Percentiles rank a stretch among this genome's conserved stretches.
phyloP scores from a whole-genome alignment of 495 filamentous ascomycete species.

The Venustampulla echinocandica region DNA sequence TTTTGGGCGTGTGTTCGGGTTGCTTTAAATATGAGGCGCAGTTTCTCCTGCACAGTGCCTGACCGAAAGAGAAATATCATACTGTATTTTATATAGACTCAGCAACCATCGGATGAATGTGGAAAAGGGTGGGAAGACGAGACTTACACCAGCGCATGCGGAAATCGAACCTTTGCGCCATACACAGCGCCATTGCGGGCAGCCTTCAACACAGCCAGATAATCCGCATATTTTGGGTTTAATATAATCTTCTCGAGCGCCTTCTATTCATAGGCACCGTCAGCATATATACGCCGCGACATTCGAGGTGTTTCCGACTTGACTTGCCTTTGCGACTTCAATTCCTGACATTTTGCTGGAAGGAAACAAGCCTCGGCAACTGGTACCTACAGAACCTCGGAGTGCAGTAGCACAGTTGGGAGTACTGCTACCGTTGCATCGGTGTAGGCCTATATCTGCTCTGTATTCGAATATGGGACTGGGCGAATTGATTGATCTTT shows the following conservation, averaged over 20 bases:
- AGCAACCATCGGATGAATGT: no score
- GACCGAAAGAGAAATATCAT: slow-evolving; percentile 95
- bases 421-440: slow-evolving; percentile 10
- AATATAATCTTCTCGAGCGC: slow-evolving; percentile 62
- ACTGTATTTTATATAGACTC: slow-evolving; percentile 42
- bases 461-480: no score
- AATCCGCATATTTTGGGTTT: slow-evolving; percentile 72
- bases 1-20: slow-evolving; percentile 88
- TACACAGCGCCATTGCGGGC: slow-evolving; percentile 96
- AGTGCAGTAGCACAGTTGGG: slow-evolving; percentile 8
- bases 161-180: slow-evolving; percentile 96
- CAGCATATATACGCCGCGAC: slow-evolving; percentile 3
- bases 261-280: slow-evolving; percentile 12
- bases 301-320: background rate
- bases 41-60: slow-evolving; percentile 76
- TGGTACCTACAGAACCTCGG: background rate
- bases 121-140: slow-evolving; percentile 36
- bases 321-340: slow-evolving; percentile 17
- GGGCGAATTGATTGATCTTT: background rate
- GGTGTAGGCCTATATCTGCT: slow-evolving; percentile 9
- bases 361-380: slow-evolving; percentile 21
- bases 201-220: slow-evolving; percentile 77
- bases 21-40: slow-evolving; percentile 67
- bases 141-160: slow-evolving; percentile 83
- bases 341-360: slow-evolving; percentile 22